phyloP scores from a whole-genome alignment of 2,329 filamentous ascomycete genomes.

The Pestalotiopsis fici region DNA sequence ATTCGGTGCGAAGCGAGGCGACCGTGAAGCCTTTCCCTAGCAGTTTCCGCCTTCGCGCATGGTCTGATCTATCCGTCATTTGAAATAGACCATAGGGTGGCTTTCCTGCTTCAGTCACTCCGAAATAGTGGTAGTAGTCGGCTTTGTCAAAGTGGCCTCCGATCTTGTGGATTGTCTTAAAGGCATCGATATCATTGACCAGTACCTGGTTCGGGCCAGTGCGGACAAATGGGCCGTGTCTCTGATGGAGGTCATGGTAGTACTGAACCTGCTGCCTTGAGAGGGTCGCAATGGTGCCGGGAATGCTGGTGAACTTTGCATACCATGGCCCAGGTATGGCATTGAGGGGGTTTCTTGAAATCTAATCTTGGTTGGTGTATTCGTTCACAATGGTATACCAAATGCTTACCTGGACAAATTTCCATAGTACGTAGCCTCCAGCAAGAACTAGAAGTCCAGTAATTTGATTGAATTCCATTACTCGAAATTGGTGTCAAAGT shows the following conservation, averaged over 20 bases:
- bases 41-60: neutral
- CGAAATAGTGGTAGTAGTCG: neutral
- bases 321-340: neutral
- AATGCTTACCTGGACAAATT: too few relatives aligned
- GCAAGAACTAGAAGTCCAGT: too few relatives aligned
- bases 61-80: neutral
- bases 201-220: neutral
- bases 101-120: neutral
- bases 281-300: neutral
- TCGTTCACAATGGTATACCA: too few relatives aligned
- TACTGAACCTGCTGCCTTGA: neutral
- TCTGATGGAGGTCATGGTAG: neutral
- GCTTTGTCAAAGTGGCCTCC: neutral
- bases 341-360: neutral
- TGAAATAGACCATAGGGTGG: neutral
- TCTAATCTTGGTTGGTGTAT: too few relatives aligned
- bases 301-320: neutral
- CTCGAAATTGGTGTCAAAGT: too few relatives aligned
- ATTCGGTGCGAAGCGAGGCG: neutral
- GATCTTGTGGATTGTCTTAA: neutral
- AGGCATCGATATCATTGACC: neutral
- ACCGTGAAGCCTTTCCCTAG: neutral
- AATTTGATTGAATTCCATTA: too few relatives aligned
- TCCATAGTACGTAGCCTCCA: too few relatives aligned
- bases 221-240: neutral